Conservation (phyloP, 305 asterid genomes). For the Fraxinus platypoda region DNA sequence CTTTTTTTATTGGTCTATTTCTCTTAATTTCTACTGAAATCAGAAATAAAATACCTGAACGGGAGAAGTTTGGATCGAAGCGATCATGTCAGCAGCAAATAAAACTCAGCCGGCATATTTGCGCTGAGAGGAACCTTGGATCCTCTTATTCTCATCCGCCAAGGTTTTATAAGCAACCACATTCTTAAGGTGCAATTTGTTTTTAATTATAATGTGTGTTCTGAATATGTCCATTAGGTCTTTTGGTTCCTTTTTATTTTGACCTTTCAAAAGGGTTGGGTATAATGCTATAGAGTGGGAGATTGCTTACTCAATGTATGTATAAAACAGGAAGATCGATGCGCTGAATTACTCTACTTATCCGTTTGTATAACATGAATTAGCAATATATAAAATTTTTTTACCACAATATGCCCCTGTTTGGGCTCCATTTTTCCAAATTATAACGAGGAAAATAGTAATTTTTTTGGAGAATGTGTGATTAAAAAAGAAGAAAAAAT, state of each 20-base stretch:
- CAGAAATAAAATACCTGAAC: constrained; percentile 4
- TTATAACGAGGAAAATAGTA: too few relatives aligned
- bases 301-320: too few relatives aligned
- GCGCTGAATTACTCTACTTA: too few relatives aligned
- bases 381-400: too few relatives aligned
- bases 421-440: too few relatives aligned
- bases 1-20: not conserved
- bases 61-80: constrained; percentile 48
- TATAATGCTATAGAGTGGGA: too few relatives aligned
- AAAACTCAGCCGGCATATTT: constrained; percentile 33
- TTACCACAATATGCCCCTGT: too few relatives aligned
- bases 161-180: constrained; percentile 23
- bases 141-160: constrained; percentile 35
- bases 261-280: not conserved
- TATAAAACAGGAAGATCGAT: too few relatives aligned
- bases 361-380: too few relatives aligned
- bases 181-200: not conserved
- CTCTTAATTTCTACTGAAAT: not conserved
- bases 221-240: constrained; percentile 14
- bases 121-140: constrained; percentile 75
- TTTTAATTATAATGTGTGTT: not conserved
- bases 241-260: not conserved
- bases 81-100: constrained; percentile 58
- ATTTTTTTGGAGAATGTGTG: too few relatives aligned
- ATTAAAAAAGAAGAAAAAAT: too few relatives aligned